Conservation (phyloP, 2,329 filamentous ascomycete genomes). For the Pseudogymnoascus sp. region DNA sequence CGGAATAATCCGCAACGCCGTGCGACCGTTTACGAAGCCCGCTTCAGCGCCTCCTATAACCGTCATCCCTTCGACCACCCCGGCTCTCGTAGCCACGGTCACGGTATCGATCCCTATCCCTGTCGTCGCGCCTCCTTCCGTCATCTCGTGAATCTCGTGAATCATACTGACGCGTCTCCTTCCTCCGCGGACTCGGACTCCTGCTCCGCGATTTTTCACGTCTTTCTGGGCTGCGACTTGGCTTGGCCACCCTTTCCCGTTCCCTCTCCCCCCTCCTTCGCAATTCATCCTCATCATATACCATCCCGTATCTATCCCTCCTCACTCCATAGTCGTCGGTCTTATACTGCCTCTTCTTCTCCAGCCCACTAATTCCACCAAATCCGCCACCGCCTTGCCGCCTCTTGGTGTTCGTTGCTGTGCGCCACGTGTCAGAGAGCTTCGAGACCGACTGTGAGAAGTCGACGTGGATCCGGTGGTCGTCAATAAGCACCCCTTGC, state of each 20-base stretch:
- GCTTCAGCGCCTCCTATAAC: conserved; percentile 16
- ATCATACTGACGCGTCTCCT: conserved; percentile 11
- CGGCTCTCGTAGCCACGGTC: conserved; percentile 11
- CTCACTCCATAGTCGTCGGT: conserved; percentile 33
- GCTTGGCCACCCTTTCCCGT: conserved; percentile 31
- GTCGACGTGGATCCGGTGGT: conserved; percentile 95
- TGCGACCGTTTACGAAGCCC: not conserved
- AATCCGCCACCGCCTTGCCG: conserved; percentile 63
- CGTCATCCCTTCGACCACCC: conserved; percentile 17
- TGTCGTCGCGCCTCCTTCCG: conserved; percentile 11
- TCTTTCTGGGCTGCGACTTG: conserved; percentile 38
- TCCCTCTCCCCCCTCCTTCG: conserved; percentile 40
- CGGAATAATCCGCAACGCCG: not conserved
- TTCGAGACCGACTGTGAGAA: conserved; percentile 93
- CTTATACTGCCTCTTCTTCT: conserved; percentile 86
- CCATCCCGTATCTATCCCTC: conserved; percentile 61
- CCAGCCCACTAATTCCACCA: conserved; percentile 78
- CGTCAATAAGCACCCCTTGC: conserved; percentile 94
- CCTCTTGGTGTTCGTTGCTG: conserved; percentile 74
- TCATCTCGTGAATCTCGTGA: conserved; percentile 20
- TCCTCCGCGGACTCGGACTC: conserved; percentile 24
- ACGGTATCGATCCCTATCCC: conserved; percentile 19
- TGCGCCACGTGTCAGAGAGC: conserved; percentile 82
- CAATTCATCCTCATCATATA: conserved; percentile 69
- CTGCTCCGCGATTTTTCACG: conserved; percentile 25